Base-by-base conservation (phyloP, 2,329 filamentous ascomycete species). In the Ophiostoma pallidulum region DNA sequence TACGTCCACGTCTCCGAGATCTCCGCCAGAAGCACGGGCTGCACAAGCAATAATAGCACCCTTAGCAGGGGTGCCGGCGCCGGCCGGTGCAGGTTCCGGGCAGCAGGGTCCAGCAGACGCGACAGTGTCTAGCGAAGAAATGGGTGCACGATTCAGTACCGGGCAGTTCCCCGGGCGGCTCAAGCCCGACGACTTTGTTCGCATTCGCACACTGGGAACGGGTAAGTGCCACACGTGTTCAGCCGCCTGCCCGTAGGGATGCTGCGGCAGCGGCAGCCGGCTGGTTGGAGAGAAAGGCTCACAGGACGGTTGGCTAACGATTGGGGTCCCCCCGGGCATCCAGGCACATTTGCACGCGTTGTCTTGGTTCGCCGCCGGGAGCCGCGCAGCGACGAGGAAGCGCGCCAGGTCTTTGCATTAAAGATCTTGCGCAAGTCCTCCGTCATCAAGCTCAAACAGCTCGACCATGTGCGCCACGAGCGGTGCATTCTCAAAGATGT, bases 401-500 rank as follows among this genome's bases (percentile, higher is more conserved):
- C 71, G 52, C 71, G 74, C 59, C 76, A 80, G 57, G 83, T 90
- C n/a, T 90, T 82, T 64, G 85, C 85, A 39, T 73, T 91, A 59
- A 91, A 91, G 72, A 87, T 89, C 48, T 66, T 91, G 54, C 79
- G 84, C 53, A 83, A 83, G 60, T 73, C 77, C 47, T 75, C 82
- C 58, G 82, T 92, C 38, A 84, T 92, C 62, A 82, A 82, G 54
- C 75, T 91, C 49, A 91, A 91, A 71, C 86, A 92, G 61, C 82
- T 91, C 56, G 86, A 91, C 66, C 86, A 92, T 64, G 86, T 91
- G 47, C 82, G 84, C 52, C 86, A 90, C 65, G 86, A 92, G 71
- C 82, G 86, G 57, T 77, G 80, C 53, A 82, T 91, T 56, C 78
- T 92, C 44, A 77, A 80, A 59, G 81, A 86, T 54, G 83, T 91